A percentile compares a stretch with the other conserved stretches of the same genome.
These are phyloP conservation scores for Vitis hybrid DNA, from an alignment of 177 flowering plant species.

Conservation along the genomic window DNA sequence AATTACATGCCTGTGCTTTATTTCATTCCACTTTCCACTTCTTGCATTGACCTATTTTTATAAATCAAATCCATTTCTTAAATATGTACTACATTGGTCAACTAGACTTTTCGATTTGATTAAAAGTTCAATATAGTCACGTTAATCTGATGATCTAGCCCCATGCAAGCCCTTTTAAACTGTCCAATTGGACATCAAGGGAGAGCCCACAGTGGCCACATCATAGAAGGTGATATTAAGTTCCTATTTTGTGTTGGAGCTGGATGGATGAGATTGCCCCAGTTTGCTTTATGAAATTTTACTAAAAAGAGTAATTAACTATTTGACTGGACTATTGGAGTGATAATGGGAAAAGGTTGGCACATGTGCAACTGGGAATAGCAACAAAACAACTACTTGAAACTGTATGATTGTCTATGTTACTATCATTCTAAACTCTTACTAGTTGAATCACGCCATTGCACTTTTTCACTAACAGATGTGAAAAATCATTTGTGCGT, in stretches of 20 bases:
- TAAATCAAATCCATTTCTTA: background rate
- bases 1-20: background rate
- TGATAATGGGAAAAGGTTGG: too few relatives aligned
- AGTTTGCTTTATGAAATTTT: too few relatives aligned
- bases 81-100: background rate
- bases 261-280: too few relatives aligned
- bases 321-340: too few relatives aligned
- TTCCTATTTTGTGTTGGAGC: too few relatives aligned
- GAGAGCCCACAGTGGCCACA: background rate
- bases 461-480: conserved; percentile 29
- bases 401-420: background rate
- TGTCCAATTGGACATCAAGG: background rate
- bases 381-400: too few relatives aligned
- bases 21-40: too few relatives aligned
- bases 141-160: background rate
- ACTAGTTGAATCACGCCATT: background rate
- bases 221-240: background rate
- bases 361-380: too few relatives aligned
- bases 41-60: background rate
- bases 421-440: background rate
- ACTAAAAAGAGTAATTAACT: too few relatives aligned
- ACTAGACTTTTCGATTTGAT: background rate
- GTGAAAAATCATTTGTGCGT: conserved; percentile 61
- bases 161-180: background rate
- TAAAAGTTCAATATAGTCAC: background rate